Percentiles rank a stretch among this genome's conserved stretches.
Evolutionary conservation across 345 rosid species (phyloP).

Genomic region (Aquilaria yunnanensis): DNA sequence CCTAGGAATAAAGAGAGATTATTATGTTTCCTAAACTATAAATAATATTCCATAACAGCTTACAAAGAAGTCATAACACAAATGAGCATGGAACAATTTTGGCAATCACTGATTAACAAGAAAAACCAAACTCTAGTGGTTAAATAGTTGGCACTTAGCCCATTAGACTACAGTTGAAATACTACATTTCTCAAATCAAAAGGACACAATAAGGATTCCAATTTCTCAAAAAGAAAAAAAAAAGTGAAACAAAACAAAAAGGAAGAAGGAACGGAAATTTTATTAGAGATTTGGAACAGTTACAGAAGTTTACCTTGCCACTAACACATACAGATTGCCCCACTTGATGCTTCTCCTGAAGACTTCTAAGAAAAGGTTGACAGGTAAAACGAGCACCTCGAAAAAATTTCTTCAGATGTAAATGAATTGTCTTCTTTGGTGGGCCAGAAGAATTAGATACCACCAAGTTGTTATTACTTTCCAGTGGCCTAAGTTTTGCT

Average conservation of each 20-base stretch:
- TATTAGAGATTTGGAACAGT: background rate
- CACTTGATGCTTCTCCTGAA: slow-evolving; percentile 49
- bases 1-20: no score
- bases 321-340: slow-evolving; percentile 85
- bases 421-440: slow-evolving; percentile 39
- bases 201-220: slow-evolving; percentile 12
- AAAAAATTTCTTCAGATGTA: slow-evolving; percentile 86
- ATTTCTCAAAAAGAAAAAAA: background rate
- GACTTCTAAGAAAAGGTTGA: slow-evolving; percentile 59
- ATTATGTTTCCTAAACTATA: no score
- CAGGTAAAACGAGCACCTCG: slow-evolving; percentile 74
- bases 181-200: background rate
- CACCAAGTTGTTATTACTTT: slow-evolving; percentile 17
- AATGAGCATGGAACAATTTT: no score
- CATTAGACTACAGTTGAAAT: no score
- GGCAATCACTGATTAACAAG: no score
- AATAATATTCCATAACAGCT: no score
- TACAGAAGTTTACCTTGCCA: slow-evolving; percentile 58
- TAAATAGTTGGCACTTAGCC: no score
- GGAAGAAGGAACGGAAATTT: slow-evolving; percentile 7
- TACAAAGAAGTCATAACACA: no score
- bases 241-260: background rate
- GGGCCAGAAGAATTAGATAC: no score
- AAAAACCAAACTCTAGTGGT: no score
- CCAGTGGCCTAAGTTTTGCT: slow-evolving; percentile 16